Conservation (phyloP, 306 rosid species). For the Ormosia emarginata region DNA sequence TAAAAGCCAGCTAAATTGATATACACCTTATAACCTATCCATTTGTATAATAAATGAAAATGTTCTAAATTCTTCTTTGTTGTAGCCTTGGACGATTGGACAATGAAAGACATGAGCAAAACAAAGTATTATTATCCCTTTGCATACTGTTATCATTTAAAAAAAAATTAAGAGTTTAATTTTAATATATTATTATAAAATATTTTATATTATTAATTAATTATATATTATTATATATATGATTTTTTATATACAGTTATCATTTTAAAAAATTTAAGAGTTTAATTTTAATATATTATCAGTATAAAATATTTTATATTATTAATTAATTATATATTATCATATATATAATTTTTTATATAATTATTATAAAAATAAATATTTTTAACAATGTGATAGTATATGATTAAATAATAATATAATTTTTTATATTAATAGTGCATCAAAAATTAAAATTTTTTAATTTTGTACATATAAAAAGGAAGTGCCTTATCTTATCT, state of each 20-base stretch:
- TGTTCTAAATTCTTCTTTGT: background rate
- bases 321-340: too few relatives aligned
- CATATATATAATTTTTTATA: too few relatives aligned
- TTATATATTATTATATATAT: too few relatives aligned
- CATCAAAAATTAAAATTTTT: background rate
- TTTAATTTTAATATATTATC: too few relatives aligned
- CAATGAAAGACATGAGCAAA: background rate
- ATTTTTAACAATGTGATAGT: background rate
- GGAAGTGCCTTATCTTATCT: background rate
- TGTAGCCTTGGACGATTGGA: background rate
- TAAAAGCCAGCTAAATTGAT: background rate
- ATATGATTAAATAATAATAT: background rate
- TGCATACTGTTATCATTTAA: background rate
- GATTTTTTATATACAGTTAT: background rate
- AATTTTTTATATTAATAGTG: too few relatives aligned
- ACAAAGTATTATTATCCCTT: background rate
- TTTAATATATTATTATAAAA: too few relatives aligned
- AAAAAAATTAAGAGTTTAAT: too few relatives aligned
- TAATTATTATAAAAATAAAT: too few relatives aligned
- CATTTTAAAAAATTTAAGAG: too few relatives aligned
- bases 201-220: too few relatives aligned
- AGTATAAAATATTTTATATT: too few relatives aligned
- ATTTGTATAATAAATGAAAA: background rate
- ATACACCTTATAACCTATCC: too few relatives aligned
- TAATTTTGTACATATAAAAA: background rate